Evolutionary conservation across 306 rosid genomes (phyloP).

Genomic region (Cucurbita argyrosperma): DNA sequence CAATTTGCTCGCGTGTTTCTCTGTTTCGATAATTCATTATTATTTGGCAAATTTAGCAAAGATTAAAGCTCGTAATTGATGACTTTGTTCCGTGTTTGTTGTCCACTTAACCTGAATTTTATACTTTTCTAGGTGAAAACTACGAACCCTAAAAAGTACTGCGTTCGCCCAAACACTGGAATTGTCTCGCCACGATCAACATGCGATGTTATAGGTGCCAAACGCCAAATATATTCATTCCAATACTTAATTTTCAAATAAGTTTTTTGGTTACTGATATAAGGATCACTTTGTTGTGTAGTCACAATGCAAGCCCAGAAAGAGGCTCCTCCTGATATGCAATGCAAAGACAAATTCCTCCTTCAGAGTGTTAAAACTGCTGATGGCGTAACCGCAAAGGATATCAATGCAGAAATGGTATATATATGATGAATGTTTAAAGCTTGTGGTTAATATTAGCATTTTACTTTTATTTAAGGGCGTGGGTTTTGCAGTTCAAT

Average conservation of each 20-base stretch:
- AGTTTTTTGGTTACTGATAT: background rate
- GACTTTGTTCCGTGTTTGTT: background rate
- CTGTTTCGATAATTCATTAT: no score
- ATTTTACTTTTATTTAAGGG: background rate
- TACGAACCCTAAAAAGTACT: constrained; percentile 86
- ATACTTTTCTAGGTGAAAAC: constrained; percentile 67
- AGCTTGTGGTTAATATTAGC: background rate
- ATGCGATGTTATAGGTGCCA: constrained; percentile 74
- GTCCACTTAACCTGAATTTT: constrained; percentile 9
- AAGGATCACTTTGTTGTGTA: constrained; percentile 6
- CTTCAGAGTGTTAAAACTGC: constrained; percentile 61
- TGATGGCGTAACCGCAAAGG: constrained; percentile 41
- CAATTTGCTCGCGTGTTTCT: background rate
- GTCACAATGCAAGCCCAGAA: constrained; percentile 97
- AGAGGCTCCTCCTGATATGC: constrained; percentile 75
- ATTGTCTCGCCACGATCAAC: constrained; percentile 64
- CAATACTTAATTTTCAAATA: background rate
- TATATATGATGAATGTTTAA: background rate
- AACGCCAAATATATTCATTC: background rate
- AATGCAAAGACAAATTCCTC: constrained; percentile 90
- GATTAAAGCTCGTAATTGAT: background rate
- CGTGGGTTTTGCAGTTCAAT: constrained; percentile 41
- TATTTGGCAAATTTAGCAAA: no score
- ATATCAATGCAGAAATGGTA: constrained; percentile 80
- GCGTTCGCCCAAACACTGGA: constrained; percentile 97